Evolutionary conservation across 352 stramenopile genomes (phyloP), one percentile per base, ranked within the genome.

Genomic region (Blastocystis sp.): DNA sequence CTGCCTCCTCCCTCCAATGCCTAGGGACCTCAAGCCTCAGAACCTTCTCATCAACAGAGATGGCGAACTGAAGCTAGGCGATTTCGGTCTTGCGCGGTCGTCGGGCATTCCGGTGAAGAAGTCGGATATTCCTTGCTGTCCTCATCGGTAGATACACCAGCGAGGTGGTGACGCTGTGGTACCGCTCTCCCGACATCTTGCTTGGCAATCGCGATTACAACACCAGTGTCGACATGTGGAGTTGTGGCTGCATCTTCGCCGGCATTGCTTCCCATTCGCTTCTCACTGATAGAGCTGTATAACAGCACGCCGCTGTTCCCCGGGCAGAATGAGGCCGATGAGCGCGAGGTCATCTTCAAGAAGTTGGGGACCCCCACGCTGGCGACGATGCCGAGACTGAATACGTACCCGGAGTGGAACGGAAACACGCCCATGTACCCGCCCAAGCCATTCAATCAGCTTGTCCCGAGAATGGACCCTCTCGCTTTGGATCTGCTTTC

Each of bases 21-120:
- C 66, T 93, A 99, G 96, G 23, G 97, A 99, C 91, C 92, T 99
- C 45, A 99, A 99, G 90, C 95, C 96, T 45, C 96, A 98, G 88
- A 98, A 98, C 89, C 89, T 98, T 88, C 92, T 98, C 23, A 98
- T 98, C 91, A 98, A 98, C 91, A 93, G 94, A 10, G 94, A 98
- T 88, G 95, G 96, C 56, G 94, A 98, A 74, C 92, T 99, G 21
- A 99, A 99, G 91, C 92, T 99, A n/a, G 97, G 95, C 19, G 97
- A 99, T 90, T 99, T 99, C 93, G 97, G 97, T 23, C 92, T 99
- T n/a, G 97, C 97, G 38, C 91, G 97, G 66, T 96, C 96, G 19
- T 99, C 99, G 92, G 96, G 96, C 43, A 99, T 99, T 88, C 97
- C 97, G 38, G 69, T 91, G 3, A 70, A 79, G 17, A 90, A 90